Evolutionary conservation across 345 rosid species (phyloP), one percentile per base, ranked within the genome.

Genomic region (Carallia brachiata): DNA sequence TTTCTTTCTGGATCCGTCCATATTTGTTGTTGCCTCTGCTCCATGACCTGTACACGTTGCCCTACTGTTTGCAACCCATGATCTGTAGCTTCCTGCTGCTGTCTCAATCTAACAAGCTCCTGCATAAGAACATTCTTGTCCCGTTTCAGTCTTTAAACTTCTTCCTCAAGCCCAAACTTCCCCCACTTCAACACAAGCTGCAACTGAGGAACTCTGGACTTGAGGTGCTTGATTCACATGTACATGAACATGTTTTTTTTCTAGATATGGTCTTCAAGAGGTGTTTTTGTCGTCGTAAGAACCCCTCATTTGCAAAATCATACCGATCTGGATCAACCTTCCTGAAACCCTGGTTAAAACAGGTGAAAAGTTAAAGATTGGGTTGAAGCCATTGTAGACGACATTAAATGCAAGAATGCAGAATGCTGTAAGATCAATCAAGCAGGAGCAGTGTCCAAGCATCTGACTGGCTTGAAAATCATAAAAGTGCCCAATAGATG

Each of bases 41-140:
- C 99, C 99, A 95, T 95, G 62, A 88, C 97, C 63, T 90, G 97
- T 63, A 95, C 89, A 37, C 90, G 92, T 79, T 95, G 92, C 61
- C 85, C 96, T 89, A 86, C 84, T 6, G 90, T 78, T 65, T 88
- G 97, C 72, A 95, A 80, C 78, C 92, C 90, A 82, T 77, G 78
- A 74, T 92, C 99, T 52, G 96, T 92, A 68, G 89, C 61, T 73
- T 92, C 98, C 77, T 92, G 99, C 79, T 92, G 93, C 81, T 90
- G 98, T 74, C 96, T 89, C 69, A 92, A 74, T 76, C 96, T 82
- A 54, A 95, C 96, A 44, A 92, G 92, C 77, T 95, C 97, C 86
- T 90, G 97, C 99, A 92, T 92, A 59, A 95, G 96, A 72, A 90
- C 96, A 69, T 95, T 92, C 81, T 92, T 92, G 80, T 92, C 99